Evolutionary conservation across 306 rosid species (phyloP).

Genomic region (barrel medic (Medicago truncatula)): DNA sequence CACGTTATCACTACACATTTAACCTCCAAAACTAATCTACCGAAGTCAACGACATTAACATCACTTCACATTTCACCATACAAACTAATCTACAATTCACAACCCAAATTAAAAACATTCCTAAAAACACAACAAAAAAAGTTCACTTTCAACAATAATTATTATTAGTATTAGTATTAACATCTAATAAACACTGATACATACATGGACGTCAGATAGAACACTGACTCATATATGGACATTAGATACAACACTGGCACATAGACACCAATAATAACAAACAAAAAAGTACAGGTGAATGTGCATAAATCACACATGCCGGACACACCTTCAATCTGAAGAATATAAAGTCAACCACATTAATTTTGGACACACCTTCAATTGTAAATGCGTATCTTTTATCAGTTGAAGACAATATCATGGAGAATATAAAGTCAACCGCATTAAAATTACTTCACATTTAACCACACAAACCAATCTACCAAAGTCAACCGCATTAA

Average conservation of each 20-base stretch:
- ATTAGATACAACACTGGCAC: too few relatives aligned
- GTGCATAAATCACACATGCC: too few relatives aligned
- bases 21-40: background rate
- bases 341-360: too few relatives aligned
- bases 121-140: background rate
- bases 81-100: slow-evolving; percentile 41
- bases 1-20: slow-evolving; percentile 11
- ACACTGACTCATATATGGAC: too few relatives aligned
- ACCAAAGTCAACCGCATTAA: slow-evolving; percentile 34
- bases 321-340: too few relatives aligned
- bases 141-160: background rate
- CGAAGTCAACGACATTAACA: slow-evolving; percentile 35
- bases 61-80: slow-evolving; percentile 17
- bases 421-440: too few relatives aligned
- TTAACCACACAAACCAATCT: background rate
- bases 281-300: too few relatives aligned
- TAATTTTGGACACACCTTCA: too few relatives aligned
- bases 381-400: too few relatives aligned
- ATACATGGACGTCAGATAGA: too few relatives aligned
- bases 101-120: slow-evolving; percentile 33
- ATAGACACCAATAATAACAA: too few relatives aligned
- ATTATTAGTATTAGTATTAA: background rate
- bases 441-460: slow-evolving; percentile 15
- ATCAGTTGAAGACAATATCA: too few relatives aligned
- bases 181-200: background rate